Conservation (phyloP, 179 eudicot genomes). For the Patellifolia procumbens region DNA sequence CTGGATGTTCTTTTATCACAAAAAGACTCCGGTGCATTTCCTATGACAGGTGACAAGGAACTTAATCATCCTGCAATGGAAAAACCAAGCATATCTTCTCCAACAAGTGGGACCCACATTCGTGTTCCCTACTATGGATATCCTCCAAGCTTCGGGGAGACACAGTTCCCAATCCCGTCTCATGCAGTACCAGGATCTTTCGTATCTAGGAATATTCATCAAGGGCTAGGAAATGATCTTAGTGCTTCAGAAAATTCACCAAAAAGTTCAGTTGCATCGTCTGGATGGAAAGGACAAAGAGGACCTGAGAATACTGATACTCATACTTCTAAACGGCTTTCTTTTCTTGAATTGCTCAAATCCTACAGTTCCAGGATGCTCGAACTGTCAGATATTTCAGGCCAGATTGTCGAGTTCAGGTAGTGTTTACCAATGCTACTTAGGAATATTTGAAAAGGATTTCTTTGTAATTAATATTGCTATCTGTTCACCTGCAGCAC, state of each 20-base stretch:
- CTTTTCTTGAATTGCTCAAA: slow-evolving; percentile 73
- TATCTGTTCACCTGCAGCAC: slow-evolving; percentile 46
- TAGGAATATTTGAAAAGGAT: neutral
- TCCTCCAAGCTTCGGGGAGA: slow-evolving; percentile 44
- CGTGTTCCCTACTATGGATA: slow-evolving; percentile 42
- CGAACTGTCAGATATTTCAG: slow-evolving; percentile 77
- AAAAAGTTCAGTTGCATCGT: slow-evolving; percentile 35
- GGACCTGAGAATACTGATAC: slow-evolving; percentile 38
- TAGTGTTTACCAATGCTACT: slow-evolving; percentile 14
- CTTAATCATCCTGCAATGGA: slow-evolving; percentile 21
- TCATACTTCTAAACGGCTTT: slow-evolving; percentile 39
- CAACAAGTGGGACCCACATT: slow-evolving; percentile 35
- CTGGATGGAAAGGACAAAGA: slow-evolving; percentile 55
- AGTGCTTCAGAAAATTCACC: slow-evolving; percentile 42
- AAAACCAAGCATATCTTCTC: slow-evolving; percentile 19
- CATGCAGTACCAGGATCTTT: slow-evolving; percentile 55
- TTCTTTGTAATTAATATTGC: neutral
- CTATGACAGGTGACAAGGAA: slow-evolving; percentile 30
- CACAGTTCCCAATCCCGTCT: slow-evolving; percentile 45
- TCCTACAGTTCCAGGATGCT: slow-evolving; percentile 52
- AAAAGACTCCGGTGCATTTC: slow-evolving; percentile 25
- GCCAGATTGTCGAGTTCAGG: slow-evolving; percentile 85
- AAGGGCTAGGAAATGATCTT: slow-evolving; percentile 43
- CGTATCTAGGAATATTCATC: slow-evolving; percentile 39
- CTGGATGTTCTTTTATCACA: slow-evolving; percentile 26